Percentiles rank a stretch among this genome's conserved stretches.
These are phyloP conservation scores for Clitopilus passeckerianus DNA, from an alignment of 768 basidiomycete species.

Conservation along the genomic window DNA sequence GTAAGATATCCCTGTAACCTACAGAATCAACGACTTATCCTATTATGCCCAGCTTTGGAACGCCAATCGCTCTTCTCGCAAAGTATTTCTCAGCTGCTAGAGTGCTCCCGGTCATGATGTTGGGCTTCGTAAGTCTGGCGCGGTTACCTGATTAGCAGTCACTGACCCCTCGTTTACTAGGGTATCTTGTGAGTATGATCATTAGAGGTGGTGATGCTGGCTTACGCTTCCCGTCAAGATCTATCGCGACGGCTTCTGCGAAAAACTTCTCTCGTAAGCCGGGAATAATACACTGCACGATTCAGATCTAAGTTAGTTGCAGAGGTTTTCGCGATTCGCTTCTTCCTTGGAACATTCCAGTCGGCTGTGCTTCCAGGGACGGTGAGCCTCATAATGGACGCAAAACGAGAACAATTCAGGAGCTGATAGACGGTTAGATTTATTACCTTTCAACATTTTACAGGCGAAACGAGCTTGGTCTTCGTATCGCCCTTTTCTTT, in stretches of 20 bases:
- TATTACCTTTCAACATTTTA: conserved; percentile 49
- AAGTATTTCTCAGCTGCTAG: conserved; percentile 42
- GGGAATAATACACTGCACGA: too few species aligned
- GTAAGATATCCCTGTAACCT: conserved; percentile 16
- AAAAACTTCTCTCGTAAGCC: conserved; percentile 38
- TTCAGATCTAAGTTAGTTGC: background rate
- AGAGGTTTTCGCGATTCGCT: conserved; percentile 44
- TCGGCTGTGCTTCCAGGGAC: conserved; percentile 45
- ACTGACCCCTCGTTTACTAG: background rate
- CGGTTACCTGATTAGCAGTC: background rate
- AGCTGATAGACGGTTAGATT: conserved; percentile 17
- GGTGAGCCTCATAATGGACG: conserved; percentile 13
- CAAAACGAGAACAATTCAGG: background rate
- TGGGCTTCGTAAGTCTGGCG: conserved; percentile 36
- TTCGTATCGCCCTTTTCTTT: conserved; percentile 46
- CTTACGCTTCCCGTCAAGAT: conserved; percentile 19
- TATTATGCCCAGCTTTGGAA: conserved; percentile 33
- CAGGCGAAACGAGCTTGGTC: conserved; percentile 45
- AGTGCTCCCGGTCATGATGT: conserved; percentile 43
- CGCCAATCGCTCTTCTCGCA: conserved; percentile 42
- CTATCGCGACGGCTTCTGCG: conserved; percentile 37
- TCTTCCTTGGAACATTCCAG: conserved; percentile 46
- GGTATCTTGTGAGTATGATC: background rate
- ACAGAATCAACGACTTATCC: background rate
- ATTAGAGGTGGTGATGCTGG: background rate